These are phyloP conservation scores for Tuber magnatum DNA, from an alignment of 495 filamentous ascomycete species.

Conservation along the genomic window DNA sequence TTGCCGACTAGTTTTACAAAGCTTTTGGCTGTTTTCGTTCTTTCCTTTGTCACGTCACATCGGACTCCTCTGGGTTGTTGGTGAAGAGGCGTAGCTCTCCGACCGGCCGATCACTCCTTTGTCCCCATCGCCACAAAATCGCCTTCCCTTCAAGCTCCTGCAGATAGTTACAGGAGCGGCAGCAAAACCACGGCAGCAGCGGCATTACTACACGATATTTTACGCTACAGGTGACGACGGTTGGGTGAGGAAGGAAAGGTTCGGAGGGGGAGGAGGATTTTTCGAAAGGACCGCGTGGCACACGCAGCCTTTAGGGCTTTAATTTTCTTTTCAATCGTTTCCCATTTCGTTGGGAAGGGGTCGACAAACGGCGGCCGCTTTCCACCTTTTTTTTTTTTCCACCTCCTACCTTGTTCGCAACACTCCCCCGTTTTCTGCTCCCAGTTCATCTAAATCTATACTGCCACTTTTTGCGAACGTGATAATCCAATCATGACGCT, in stretches of 20 bases:
- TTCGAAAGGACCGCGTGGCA: constrained; percentile 1
- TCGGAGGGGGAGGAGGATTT: neutral
- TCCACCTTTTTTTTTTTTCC: neutral
- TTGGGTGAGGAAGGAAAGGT: neutral
- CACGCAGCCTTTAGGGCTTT: neutral
- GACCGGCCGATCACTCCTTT: constrained; percentile 2
- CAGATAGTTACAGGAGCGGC: neutral
- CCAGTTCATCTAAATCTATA: neutral
- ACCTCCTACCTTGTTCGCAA: neutral
- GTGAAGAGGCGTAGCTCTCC: neutral
- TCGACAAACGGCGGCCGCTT: neutral
- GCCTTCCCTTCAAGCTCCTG: neutral
- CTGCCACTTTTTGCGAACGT: neutral
- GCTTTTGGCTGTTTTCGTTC: neutral
- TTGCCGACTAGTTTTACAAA: neutral
- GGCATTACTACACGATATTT: neutral
- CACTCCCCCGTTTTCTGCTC: neutral
- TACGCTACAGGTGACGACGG: constrained; percentile 1
- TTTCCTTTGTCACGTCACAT: constrained; percentile 5
- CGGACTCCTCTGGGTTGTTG: neutral
- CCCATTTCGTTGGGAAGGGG: neutral
- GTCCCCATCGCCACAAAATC: neutral
- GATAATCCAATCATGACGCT: constrained; percentile 68
- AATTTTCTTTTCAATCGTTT: neutral
- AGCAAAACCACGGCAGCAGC: neutral